Base-by-base conservation (phyloP, 768 basidiomycete genomes). In the Panus rudis region DNA sequence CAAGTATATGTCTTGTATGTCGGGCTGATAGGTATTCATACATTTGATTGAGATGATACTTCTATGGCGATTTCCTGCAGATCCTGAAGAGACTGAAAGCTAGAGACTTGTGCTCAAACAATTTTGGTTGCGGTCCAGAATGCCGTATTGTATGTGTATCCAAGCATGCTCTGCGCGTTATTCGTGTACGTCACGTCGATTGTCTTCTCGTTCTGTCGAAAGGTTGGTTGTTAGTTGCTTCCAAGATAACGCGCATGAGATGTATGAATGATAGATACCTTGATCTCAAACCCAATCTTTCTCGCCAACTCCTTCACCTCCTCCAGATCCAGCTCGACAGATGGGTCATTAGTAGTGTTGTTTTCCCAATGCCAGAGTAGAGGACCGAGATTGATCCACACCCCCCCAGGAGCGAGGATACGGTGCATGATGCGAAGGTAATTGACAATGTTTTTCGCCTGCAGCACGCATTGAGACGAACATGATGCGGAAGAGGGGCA, bases 351-450 rank as follows among this genome's bases (percentile, higher is more conserved):
- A 31, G 79, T 77, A 42, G 60, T 71, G 56, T 89, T 92, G 62
- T 94, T 93, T 57, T 97, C 93, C 63, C 82, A 97, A 59, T 98
- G 94, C 93, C 94, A 98, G n/a, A 97, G 65, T 1, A 94, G 65
- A 0, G 94, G 94, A 3, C 83, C 87, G 7, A 92, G 65, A 57
- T 97, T 97, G 49, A 96, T 82, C 92, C 92, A 96, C 5, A 92
- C 73, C 1, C 93, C 94, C 17, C 84, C 90, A 0, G 83, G 85
- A 6, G 81, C 80, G 11, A 99, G 72, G 21, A 94, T 80, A 2
- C 70, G 69, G 63, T 92, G 82, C 35, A 97, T 84, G 39, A 87
- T 79, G n/a, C 84, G 79, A 12, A 97, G 73, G 58, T 93, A 97
- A 46, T 85, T 86, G 14, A 94, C 77, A 25, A 97, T 79, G 58